phyloP scores from a whole-genome alignment of 305 asterid species.

The Rubia balearica region DNA sequence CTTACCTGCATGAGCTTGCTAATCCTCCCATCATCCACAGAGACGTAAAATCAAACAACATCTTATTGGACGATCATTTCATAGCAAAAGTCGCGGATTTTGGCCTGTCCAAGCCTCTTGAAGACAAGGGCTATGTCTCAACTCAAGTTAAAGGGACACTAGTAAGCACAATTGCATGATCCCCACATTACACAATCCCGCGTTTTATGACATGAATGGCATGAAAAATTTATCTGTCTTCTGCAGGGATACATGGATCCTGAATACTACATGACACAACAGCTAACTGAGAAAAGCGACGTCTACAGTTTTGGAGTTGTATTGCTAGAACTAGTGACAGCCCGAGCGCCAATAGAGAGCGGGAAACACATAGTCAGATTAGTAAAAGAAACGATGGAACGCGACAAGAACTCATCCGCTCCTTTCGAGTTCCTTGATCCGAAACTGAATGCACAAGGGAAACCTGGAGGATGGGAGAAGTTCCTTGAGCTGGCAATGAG shows the following conservation, averaged over 20 bases:
- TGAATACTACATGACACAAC: conserved; percentile 93
- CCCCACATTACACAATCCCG: background rate
- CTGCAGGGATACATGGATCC: conserved; percentile 93
- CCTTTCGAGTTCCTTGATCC: conserved; percentile 47
- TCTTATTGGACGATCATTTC: conserved; percentile 53
- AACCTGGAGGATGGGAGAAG: conserved; percentile 31
- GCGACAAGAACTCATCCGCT: conserved; percentile 22
- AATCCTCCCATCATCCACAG: conserved; percentile 90
- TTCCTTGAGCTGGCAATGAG: conserved; percentile 52
- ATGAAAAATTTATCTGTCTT: background rate
- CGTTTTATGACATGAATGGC: too few species aligned
- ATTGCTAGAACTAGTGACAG: conserved; percentile 64
- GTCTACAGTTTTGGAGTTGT: conserved; percentile 87
- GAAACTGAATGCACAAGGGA: conserved; percentile 30
- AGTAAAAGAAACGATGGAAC: conserved; percentile 48
- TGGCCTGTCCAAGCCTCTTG: conserved; percentile 71
- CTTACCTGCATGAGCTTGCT: conserved; percentile 76
- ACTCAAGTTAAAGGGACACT: conserved; percentile 94
- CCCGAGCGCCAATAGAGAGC: conserved; percentile 61
- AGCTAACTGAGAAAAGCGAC: conserved; percentile 75
- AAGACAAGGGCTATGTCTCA: conserved; percentile 60
- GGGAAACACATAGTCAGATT: conserved; percentile 75
- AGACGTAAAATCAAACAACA: conserved; percentile 74
- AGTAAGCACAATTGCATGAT: conserved; percentile 31
- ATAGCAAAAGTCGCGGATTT: conserved; percentile 87